A percentile compares a stretch with the other conserved stretches of the same genome.
Evolutionary conservation across 1,284 basidiomycete genomes (phyloP).

Genomic region (Cutaneotrichosporon cutaneum): DNA sequence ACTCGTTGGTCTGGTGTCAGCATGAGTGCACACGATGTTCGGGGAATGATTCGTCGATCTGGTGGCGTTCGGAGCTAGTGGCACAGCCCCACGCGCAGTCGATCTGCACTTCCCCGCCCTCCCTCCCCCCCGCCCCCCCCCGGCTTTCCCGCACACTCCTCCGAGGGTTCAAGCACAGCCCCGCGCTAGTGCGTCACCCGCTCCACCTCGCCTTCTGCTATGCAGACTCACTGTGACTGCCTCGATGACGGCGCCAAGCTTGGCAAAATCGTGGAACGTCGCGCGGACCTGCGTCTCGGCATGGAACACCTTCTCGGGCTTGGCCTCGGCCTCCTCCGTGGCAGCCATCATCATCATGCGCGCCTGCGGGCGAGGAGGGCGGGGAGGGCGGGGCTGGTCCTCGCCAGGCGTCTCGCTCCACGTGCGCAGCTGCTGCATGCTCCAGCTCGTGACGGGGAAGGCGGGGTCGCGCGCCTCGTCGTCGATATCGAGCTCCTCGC

Average conservation of each 20-base stretch:
- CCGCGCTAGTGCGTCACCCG: too few species aligned
- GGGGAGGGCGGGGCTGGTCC: neutral
- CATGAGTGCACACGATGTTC: neutral
- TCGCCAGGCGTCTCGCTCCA: neutral
- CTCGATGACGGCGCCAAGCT: constrained; percentile 9
- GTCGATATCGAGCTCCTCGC: constrained; percentile 13
- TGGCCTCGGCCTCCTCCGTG: neutral
- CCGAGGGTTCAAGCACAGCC: too few species aligned
- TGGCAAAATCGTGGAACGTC: constrained; percentile 22
- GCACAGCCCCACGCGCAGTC: too few species aligned
- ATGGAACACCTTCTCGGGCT: constrained; percentile 9
- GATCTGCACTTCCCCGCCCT: neutral
- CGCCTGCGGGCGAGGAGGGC: neutral
- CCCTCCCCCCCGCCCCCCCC: too few species aligned
- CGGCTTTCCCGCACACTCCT: too few species aligned
- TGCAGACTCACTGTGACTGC: constrained; percentile 10
- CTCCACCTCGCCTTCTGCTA: neutral
- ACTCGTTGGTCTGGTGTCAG: constrained; percentile 2
- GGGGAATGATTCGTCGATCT: neutral
- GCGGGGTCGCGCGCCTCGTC: constrained; percentile 9
- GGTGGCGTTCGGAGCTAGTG: neutral
- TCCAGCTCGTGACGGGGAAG: constrained; percentile 23
- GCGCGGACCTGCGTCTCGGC: constrained; percentile 5
- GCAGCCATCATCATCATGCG: neutral
- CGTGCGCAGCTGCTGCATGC: constrained; percentile 17